Evolutionary conservation across 1,139 yeast genomes (phyloP).

Genomic region (Sugiyamaella sp.): DNA sequence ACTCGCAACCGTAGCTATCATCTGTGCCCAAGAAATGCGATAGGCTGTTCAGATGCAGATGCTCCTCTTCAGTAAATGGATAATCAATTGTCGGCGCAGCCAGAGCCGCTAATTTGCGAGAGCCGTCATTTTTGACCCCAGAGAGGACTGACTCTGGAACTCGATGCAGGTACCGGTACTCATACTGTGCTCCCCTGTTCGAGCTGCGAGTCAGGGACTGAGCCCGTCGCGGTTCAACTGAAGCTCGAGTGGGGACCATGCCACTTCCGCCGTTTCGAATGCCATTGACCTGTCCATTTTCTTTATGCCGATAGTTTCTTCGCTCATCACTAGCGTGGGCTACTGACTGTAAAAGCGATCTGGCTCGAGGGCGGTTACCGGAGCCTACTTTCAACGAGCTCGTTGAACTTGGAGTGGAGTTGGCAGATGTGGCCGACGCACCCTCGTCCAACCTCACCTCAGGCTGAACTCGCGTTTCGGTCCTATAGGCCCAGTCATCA

Average conservation of each 20-base stretch:
- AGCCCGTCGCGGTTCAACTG: slow-evolving; percentile 32
- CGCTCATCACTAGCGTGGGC: slow-evolving; percentile 27
- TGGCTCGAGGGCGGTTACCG: slow-evolving; percentile 29
- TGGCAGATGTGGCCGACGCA: neutral
- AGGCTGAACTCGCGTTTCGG: slow-evolving; percentile 14
- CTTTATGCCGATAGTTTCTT: neutral
- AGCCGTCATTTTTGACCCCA: too few species aligned
- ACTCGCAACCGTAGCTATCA: neutral
- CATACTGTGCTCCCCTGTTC: too few species aligned
- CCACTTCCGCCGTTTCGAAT: neutral
- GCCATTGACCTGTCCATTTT: slow-evolving; percentile 8
- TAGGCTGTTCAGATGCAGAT: slow-evolving; percentile 1
- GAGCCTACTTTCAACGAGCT: neutral
- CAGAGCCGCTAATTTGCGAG: too few species aligned
- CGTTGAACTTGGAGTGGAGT: neutral
- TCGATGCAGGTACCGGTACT: too few species aligned
- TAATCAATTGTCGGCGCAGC: too few species aligned
- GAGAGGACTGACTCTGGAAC: too few species aligned
- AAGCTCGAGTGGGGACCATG: slow-evolving; percentile 18
- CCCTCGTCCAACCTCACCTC: neutral
- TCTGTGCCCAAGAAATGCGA: neutral
- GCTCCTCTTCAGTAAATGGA: slow-evolving; percentile 14
- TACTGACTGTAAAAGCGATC: slow-evolving; percentile 36
- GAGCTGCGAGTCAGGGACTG: slow-evolving; percentile 20
- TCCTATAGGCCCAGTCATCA: slow-evolving; percentile 42